Conservation (phyloP, 2,329 filamentous ascomycete species). For the Chrysoporthe puriensis region DNA sequence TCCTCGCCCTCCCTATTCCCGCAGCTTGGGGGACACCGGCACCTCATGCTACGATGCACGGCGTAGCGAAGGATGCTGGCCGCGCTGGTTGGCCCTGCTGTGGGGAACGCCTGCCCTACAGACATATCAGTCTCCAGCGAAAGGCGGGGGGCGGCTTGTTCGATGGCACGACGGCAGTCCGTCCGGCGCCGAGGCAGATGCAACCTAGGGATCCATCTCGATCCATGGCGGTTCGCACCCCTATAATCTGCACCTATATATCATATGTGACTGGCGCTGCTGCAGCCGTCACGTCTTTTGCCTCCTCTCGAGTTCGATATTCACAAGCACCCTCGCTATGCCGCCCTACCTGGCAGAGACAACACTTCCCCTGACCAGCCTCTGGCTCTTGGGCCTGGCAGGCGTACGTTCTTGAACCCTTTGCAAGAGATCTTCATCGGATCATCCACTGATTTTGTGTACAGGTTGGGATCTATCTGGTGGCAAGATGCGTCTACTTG, state of each 20-base stretch:
- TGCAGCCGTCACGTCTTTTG: not conserved
- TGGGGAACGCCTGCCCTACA: not conserved
- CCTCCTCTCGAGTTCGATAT: not conserved
- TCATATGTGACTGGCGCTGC: not conserved
- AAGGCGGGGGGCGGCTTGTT: not conserved
- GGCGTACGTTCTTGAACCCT: constrained; percentile 8
- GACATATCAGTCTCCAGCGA: not conserved
- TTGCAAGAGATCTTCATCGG: not conserved
- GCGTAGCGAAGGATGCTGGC: not conserved
- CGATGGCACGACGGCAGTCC: not conserved
- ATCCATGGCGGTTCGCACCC: not conserved
- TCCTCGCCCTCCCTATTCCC: not conserved
- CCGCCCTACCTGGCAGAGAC: not conserved
- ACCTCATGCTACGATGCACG: not conserved
- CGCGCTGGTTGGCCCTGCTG: not conserved
- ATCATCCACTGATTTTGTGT: not conserved
- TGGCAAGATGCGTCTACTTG: constrained; percentile 17
- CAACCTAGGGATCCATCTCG: not conserved
- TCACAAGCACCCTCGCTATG: not conserved
- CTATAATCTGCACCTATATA: not conserved
- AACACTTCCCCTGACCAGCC: constrained; percentile 10
- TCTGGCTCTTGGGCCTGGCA: constrained; percentile 21
- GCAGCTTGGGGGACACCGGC: not conserved
- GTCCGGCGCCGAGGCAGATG: not conserved
- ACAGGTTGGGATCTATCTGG: constrained; percentile 10